phyloP scores from a whole-genome alignment of 805 yeast genomes.

The Dipodascus albidus region DNA sequence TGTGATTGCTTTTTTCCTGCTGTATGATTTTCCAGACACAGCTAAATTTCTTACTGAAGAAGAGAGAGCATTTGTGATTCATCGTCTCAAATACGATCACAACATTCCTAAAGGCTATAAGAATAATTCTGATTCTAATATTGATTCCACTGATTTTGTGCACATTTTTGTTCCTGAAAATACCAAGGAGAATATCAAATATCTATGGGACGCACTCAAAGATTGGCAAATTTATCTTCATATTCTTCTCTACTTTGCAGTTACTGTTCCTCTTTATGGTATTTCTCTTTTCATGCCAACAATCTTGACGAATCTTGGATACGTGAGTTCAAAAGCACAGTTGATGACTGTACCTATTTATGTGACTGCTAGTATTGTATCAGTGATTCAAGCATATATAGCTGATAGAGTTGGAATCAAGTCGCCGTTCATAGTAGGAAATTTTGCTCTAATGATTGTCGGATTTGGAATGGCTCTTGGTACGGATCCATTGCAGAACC shows the following conservation, averaged over 20 bases:
- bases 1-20: conserved; percentile 21
- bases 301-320: conserved; percentile 34
- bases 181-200: neutral
- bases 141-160: neutral
- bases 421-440: conserved; percentile 15
- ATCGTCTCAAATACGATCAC: conserved; percentile 1
- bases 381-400: neutral
- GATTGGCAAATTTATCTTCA: conserved; percentile 2
- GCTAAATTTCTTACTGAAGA: conserved; percentile 27
- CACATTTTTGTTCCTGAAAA: neutral
- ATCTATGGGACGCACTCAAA: conserved; percentile 1
- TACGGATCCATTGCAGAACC: conserved; percentile 27
- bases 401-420: conserved; percentile 26
- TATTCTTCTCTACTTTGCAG: neutral
- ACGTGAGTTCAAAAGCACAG: conserved; percentile 31
- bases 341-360: conserved; percentile 36
- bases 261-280: neutral
- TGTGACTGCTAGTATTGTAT: conserved; percentile 32
- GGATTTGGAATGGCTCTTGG: conserved; percentile 34
- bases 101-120: neutral
- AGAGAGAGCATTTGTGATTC: conserved; percentile 30
- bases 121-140: neutral
- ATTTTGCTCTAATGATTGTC: conserved; percentile 19
- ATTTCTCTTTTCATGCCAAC: conserved; percentile 36
- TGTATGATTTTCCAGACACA: conserved; percentile 30